These are phyloP conservation scores for Dalbergia oliveri DNA, from an alignment of 306 rosid species.

Conservation along the genomic window DNA sequence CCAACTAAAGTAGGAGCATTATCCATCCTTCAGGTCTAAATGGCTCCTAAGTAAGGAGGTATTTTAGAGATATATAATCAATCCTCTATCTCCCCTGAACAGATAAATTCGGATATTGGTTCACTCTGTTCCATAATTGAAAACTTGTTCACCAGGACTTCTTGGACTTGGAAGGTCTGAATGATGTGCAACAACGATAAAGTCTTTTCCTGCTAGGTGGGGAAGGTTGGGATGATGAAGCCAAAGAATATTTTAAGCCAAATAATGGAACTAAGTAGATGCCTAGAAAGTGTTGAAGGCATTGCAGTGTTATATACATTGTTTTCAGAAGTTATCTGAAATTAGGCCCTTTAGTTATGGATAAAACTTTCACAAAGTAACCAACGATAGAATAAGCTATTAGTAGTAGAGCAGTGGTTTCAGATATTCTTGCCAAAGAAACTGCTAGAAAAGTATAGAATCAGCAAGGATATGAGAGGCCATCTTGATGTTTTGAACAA, in stretches of 20 bases:
- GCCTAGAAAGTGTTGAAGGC: background rate
- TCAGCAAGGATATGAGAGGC: background rate
- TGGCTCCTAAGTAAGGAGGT: background rate
- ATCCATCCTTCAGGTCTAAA: background rate
- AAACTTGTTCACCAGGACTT: background rate
- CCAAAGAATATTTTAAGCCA: background rate
- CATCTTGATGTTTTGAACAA: background rate
- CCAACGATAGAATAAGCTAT: background rate
- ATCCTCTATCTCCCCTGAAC: background rate
- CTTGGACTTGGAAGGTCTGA: background rate
- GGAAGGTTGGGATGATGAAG: conserved; percentile 12
- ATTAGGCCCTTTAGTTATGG: background rate
- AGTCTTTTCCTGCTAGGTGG: no score
- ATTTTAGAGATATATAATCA: background rate
- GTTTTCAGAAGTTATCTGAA: background rate
- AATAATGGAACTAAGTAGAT: conserved; percentile 2
- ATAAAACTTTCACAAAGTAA: background rate
- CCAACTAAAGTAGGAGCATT: background rate
- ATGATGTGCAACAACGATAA: background rate
- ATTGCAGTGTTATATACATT: background rate
- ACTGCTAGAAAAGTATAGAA: background rate
- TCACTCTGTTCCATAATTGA: background rate
- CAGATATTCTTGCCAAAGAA: background rate
- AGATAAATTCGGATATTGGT: background rate
- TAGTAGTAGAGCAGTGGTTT: conserved; percentile 16